Base-by-base conservation (phyloP, 169 alveolate species). In the Babesia ovata region DNA sequence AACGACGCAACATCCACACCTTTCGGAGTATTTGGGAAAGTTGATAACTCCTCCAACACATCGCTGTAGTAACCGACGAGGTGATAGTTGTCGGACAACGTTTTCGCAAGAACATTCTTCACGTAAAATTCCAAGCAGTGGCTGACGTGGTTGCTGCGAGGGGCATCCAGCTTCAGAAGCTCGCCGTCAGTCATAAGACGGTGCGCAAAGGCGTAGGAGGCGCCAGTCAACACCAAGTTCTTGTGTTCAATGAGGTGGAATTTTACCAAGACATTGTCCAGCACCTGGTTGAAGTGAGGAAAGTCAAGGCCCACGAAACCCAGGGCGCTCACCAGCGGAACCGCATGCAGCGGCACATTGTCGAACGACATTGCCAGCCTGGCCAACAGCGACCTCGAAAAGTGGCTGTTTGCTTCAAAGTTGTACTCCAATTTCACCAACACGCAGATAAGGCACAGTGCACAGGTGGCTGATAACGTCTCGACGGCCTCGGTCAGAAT, bases 171-270 rank as follows among this genome's bases (percentile, higher is more conserved):
- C 14, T 50, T 26, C 16, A 61, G 26, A 17, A 53, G 54, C 48
- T 56, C 78, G 45, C 19, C n/a, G 29, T 42, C 49, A 28, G 70
- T 16, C 65, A n/a, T n/a, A 17, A 63, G 75, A 73, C 63, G 45
- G n/a, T 24, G 21, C 10, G 84, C 70, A 16, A 52, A 58, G 22
- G 88, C 83, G 52, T 81, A 81, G 7, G 76, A 49, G 19, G 74
- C 70, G 17, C 85, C 88, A n/a, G 73, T 81, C n/a, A 49, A 24
- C 13, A 67, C 33, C 21, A 72, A 11, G 21, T 29, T 45, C 0
- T 22, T 19, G 42, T 48, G 62, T 4, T 72, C 74, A 11, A 81
- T 44, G 21, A 52, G 53, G 53, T 81, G 88, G 26, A 81, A 63
- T 48, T 69, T 73, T 29, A 56, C 69, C 24, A 81, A 22, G 16